Percentiles rank a stretch among this genome's conserved stretches.
Conservation (phyloP, 305 asterid species). For the Fraxinus xanthoxyloides region DNA sequence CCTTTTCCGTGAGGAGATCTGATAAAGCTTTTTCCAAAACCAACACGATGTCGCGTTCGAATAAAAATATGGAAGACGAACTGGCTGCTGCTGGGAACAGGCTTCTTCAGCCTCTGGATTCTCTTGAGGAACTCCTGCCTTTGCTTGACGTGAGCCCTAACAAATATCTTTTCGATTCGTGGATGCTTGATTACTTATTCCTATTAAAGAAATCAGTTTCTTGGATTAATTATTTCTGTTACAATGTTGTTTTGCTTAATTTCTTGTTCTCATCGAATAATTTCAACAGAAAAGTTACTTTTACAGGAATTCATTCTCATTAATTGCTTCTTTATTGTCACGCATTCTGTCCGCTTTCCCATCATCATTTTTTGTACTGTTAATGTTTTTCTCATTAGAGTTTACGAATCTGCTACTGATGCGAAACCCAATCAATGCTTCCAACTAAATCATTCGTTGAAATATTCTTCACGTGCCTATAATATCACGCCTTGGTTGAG, state of each 20-base stretch:
- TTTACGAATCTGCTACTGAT: neutral
- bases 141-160: constrained; percentile 71
- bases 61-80: constrained; percentile 52
- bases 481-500: neutral
- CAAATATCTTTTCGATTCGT: neutral
- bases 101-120: constrained; percentile 60
- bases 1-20: constrained; percentile 11
- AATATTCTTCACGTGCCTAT: neutral
- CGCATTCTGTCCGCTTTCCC: neutral
- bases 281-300: neutral
- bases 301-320: neutral
- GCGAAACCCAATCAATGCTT: neutral
- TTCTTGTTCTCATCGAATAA: constrained; percentile 5
- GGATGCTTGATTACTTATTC: neutral
- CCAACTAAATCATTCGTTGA: neutral
- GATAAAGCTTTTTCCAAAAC: neutral
- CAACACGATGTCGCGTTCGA: constrained; percentile 21
- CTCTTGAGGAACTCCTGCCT: constrained; percentile 54
- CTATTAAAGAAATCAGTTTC: neutral
- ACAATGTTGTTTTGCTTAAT: neutral
- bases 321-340: neutral
- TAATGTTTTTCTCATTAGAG: neutral
- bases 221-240: constrained; percentile 6
- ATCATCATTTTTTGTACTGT: neutral
- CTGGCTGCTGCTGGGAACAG: constrained; percentile 59